Base-by-base conservation (phyloP, 2,329 filamentous ascomycete species). In the Colletotrichum neosansevieriae region DNA sequence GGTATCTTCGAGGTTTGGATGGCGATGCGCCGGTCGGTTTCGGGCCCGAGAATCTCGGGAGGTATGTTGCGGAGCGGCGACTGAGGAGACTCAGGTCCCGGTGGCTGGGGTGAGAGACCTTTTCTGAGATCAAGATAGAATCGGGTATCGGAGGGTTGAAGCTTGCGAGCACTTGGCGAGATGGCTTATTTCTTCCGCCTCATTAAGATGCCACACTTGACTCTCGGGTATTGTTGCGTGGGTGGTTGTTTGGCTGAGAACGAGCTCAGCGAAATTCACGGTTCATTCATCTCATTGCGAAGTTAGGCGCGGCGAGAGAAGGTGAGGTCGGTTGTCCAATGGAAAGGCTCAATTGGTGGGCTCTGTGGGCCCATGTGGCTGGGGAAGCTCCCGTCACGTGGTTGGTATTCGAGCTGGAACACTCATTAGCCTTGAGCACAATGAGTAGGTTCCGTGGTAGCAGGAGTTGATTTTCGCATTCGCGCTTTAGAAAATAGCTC, bases 281-380 rank as follows among this genome's bases (percentile, higher is more conserved):
- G 42, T 40, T 38, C 47, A 15, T 42, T 50, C 50, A 42, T 56
- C 50, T 59, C 65, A 68, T 59, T 49, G 47, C 56, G 61, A 56
- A 50, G 40, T 56, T 15, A 11, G 45, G 54, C 61, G 65, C 65
- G 61, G 36, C 49, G 54, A 34, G 49, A 29, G 54, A 47, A 59
- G 63, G 59, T 60, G 56, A 65, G 29, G 54, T 40, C 59, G 63
- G 51, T 60, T 67, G 63, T 51, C 61, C 36, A 9, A 42, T 34
- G 19, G 15, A 21, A 57, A 17, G 29, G 19, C 53, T 44, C 53
- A 24, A 44, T 29, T 44, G 45, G 21, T 19, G 45, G 19, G 17
- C n/a, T 9, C 2, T 45, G 53, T 44, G 53, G 53, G 21, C 36
- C 53, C 40, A 15, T 57, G 51, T 57, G 36, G 38, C 36, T 44